Evolutionary conservation across 2,329 filamentous ascomycete genomes (phyloP).

Genomic region (Thelonectria blattea): DNA sequence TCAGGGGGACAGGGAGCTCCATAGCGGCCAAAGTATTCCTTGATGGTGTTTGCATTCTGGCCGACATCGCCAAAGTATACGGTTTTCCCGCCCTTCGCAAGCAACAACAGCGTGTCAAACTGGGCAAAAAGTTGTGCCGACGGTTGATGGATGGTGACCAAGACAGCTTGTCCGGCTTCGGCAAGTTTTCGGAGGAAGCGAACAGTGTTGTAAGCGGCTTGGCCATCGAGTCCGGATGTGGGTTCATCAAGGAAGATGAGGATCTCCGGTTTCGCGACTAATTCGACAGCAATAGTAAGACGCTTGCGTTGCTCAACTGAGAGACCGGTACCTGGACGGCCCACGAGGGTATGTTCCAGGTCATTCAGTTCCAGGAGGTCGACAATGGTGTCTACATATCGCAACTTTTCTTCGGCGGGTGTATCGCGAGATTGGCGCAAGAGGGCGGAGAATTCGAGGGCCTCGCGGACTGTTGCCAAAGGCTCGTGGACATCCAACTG

Average conservation of each 20-base stretch:
- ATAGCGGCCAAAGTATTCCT: constrained; percentile 69
- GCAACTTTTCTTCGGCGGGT: constrained; percentile 65
- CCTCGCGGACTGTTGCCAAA: constrained; percentile 68
- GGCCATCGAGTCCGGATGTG: constrained; percentile 66
- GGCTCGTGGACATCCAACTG: constrained; percentile 70
- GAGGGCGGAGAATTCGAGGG: constrained; percentile 68
- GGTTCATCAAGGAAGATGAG: constrained; percentile 64
- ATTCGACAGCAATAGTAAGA: constrained; percentile 62
- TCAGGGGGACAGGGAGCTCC: constrained; percentile 67
- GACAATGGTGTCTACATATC: constrained; percentile 69
- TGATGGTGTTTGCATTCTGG: constrained; percentile 58
- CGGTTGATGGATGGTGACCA: constrained; percentile 72
- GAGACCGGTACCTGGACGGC: constrained; percentile 1
- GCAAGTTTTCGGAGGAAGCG: constrained; percentile 61
- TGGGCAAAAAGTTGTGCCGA: constrained; percentile 66
- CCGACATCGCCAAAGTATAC: constrained; percentile 61
- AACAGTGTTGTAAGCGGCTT: constrained; percentile 57
- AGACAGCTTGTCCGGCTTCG: constrained; percentile 65
- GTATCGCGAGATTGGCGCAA: constrained; percentile 65
- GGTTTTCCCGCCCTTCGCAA: constrained; percentile 64
- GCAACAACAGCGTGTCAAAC: constrained; percentile 66
- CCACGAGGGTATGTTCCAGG: background rate
- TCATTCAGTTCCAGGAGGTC: constrained; percentile 64
- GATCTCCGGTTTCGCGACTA: constrained; percentile 61
- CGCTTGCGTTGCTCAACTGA: constrained; percentile 47